Evolutionary conservation across 495 filamentous ascomycete genomes (phyloP).

Genomic region (Hyaloscypha hepaticicola): DNA sequence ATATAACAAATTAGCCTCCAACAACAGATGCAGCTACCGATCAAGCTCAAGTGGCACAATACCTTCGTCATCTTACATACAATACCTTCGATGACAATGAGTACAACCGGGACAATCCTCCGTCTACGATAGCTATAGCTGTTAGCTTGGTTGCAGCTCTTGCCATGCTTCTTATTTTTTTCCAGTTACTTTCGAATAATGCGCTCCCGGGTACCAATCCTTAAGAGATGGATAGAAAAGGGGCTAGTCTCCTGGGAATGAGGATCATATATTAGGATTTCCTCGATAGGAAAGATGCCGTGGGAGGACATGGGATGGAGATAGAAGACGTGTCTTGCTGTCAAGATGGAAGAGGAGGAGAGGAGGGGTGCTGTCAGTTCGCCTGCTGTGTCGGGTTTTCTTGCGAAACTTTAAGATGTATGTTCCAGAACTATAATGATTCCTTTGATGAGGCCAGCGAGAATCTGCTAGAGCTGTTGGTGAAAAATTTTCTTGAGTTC

Average conservation of each 20-base stretch:
- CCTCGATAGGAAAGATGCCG: too few species aligned
- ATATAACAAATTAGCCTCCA: conserved; percentile 1
- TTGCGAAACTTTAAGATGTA: too few species aligned
- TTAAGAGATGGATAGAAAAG: too few species aligned
- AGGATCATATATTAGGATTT: too few species aligned
- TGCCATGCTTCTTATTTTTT: neutral
- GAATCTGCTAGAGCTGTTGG: conserved; percentile 2
- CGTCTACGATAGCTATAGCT: conserved; percentile 1
- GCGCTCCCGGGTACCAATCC: too few species aligned
- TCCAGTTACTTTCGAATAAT: too few species aligned
- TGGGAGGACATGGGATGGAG: too few species aligned
- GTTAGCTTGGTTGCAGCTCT: conserved; percentile 1
- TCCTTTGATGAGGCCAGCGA: neutral
- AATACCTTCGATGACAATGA: neutral
- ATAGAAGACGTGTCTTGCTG: too few species aligned
- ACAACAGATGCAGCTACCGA: conserved; percentile 1
- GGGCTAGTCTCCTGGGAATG: too few species aligned
- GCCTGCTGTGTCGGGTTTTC: too few species aligned
- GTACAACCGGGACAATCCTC: neutral
- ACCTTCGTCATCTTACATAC: conserved; percentile 1
- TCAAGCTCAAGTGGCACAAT: conserved; percentile 1
- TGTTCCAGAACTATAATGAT: conserved; percentile 11
- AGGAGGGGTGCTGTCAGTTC: too few species aligned
- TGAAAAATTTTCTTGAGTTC: neutral
- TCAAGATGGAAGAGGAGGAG: too few species aligned